A percentile compares a stretch with the other conserved stretches of the same genome.
These are phyloP conservation scores for Sanguinoderma infundibulare DNA, from an alignment of 1,284 basidiomycete species.

Conservation along the genomic window DNA sequence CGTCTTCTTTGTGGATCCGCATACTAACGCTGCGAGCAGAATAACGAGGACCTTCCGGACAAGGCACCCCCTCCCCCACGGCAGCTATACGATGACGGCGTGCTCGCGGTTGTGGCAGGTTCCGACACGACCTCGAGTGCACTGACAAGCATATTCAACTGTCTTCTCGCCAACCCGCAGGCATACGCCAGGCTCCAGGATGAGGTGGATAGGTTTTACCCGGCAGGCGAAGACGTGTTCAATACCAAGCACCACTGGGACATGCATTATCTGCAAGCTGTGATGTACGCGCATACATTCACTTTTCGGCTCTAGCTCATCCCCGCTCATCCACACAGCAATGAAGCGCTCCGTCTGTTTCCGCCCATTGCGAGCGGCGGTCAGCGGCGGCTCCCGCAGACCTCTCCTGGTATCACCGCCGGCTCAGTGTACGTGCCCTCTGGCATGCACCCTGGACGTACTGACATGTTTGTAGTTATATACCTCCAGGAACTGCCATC, in stretches of 20 bases:
- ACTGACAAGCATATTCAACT: constrained; percentile 27
- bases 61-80: constrained; percentile 15
- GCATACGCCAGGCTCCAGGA: constrained; percentile 27
- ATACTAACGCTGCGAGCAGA: neutral
- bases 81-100: constrained; percentile 26
- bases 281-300: constrained; percentile 29
- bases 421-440: constrained; percentile 28
- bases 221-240: constrained; percentile 31
- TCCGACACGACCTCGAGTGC: constrained; percentile 37
- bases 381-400: constrained; percentile 43
- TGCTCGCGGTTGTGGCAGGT: constrained; percentile 33
- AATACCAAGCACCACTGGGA: constrained; percentile 27
- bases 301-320: neutral
- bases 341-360: constrained; percentile 58
- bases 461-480: constrained; percentile 16
- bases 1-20: neutral
- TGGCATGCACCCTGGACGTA: neutral
- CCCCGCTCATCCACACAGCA: constrained; percentile 45
- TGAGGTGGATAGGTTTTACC: constrained; percentile 36
- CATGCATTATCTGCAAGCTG: constrained; percentile 38
- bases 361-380: constrained; percentile 56
- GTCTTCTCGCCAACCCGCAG: constrained; percentile 27
- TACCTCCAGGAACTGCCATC: constrained; percentile 31
- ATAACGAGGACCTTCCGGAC: constrained; percentile 27
- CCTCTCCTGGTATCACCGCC: constrained; percentile 22